phyloP scores from a whole-genome alignment of 176 grass and related monocot genomes.

The Rhynchospora pubera region DNA sequence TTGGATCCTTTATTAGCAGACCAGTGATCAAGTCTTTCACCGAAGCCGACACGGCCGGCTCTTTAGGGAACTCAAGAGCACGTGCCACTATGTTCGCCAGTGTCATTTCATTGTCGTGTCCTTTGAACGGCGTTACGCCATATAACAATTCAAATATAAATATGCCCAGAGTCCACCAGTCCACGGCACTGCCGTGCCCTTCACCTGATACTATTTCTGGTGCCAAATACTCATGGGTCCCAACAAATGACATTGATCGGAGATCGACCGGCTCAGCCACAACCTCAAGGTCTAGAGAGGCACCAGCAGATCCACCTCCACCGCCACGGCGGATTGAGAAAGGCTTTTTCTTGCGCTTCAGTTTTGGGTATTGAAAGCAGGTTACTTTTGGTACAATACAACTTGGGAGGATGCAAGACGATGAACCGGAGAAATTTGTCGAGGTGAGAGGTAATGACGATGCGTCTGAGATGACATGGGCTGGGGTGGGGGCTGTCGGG shows the following conservation, averaged over 20 bases:
- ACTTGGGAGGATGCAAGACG: conserved; percentile 67
- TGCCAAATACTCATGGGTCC: conserved; percentile 90
- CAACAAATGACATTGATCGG: conserved; percentile 88
- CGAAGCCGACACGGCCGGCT: conserved; percentile 40
- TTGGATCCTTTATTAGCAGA: conserved; percentile 76
- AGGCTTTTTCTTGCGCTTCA: conserved; percentile 26
- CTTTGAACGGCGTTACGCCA: conserved; percentile 78
- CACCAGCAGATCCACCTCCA: not conserved
- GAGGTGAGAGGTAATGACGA: conserved; percentile 22
- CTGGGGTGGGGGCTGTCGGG: conserved; percentile 52
- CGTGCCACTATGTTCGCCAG: conserved; percentile 89
- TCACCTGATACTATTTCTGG: conserved; percentile 95
- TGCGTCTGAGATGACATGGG: conserved; percentile 75
- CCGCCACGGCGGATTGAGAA: not conserved
- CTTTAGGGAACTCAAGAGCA: conserved; percentile 88
- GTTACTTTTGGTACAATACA: conserved; percentile 78
- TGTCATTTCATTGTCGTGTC: conserved; percentile 77
- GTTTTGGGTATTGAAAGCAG: conserved; percentile 66
- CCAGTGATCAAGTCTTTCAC: conserved; percentile 52
- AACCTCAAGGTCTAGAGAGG: conserved; percentile 52
- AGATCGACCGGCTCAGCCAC: conserved; percentile 90
- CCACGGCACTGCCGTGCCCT: conserved; percentile 82
- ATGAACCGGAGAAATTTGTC: not conserved
- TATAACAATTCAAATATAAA: conserved; percentile 95
- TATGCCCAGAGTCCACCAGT: conserved; percentile 96